phyloP scores from a whole-genome alignment of 208 protist species.

The Acanthamoeba lugdunensis region DNA sequence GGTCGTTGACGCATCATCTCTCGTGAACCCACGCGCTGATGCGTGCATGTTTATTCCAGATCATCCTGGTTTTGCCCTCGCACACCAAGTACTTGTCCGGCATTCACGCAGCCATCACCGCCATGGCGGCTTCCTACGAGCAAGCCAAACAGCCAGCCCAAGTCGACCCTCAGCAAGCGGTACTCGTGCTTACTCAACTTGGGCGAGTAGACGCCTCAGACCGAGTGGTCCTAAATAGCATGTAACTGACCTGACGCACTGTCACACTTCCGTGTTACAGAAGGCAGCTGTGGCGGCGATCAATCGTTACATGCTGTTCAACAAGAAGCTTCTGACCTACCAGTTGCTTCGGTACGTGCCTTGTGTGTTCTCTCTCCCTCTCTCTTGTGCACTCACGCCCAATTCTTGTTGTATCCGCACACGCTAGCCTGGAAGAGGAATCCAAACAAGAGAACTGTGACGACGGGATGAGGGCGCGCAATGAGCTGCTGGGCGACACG shows the following conservation, averaged over 20 bases:
- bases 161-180: background rate
- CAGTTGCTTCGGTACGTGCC: conserved; percentile 19
- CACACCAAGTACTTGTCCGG: conserved; percentile 30
- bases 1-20: background rate
- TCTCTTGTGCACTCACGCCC: background rate
- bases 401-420: background rate
- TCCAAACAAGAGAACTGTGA: conserved; percentile 61
- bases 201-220: too few relatives aligned
- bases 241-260: background rate
- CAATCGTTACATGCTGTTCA: conserved; percentile 50
- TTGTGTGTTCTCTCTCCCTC: background rate
- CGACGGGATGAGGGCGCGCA: conserved; percentile 11
- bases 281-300: background rate
- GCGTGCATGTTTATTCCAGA: background rate
- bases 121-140: conserved; percentile 30
- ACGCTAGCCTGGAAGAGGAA: conserved; percentile 10
- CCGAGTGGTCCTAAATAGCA: too few relatives aligned
- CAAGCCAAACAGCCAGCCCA: conserved; percentile 18
- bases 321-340: conserved; percentile 60
- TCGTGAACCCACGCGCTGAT: too few relatives aligned
- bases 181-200: background rate
- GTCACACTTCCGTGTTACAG: background rate
- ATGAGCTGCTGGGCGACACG: conserved; percentile 35
- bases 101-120: background rate
- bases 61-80: conserved; percentile 35